These are phyloP conservation scores for Citrus sinensis DNA, from an alignment of 345 rosid species.

Conservation along the genomic window DNA sequence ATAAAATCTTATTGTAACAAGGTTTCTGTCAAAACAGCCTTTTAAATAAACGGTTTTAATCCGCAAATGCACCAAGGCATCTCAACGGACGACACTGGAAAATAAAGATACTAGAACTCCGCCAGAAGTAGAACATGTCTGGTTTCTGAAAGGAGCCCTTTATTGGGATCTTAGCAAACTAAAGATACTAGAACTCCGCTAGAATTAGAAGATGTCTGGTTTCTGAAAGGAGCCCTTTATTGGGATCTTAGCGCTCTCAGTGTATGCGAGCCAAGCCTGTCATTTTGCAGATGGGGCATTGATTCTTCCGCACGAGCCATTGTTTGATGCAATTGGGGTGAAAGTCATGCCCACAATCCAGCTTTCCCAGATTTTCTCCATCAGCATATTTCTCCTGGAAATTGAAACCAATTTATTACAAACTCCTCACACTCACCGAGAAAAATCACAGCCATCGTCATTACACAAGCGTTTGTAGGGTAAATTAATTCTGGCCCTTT, in stretches of 20 bases:
- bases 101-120: neutral
- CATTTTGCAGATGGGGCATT: conserved; percentile 41
- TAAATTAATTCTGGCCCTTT: neutral
- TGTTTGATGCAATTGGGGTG: conserved; percentile 34
- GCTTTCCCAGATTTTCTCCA: conserved; percentile 26
- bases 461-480: neutral
- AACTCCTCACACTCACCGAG: neutral
- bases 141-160: neutral
- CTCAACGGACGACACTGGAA: neutral
- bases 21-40: neutral
- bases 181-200: neutral
- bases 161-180: neutral
- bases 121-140: neutral
- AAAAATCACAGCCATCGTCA: neutral
- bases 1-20: neutral
- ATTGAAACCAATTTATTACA: neutral
- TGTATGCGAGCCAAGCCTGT: conserved; percentile 10
- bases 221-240: neutral
- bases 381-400: conserved; percentile 32
- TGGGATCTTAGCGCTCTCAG: neutral
- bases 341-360: conserved; percentile 37
- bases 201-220: neutral
- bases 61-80: neutral
- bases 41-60: no score
- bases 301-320: conserved; percentile 36